Evolutionary conservation across 2,329 filamentous ascomycete species (phyloP).

Genomic region (Corynespora cassiicola): DNA sequence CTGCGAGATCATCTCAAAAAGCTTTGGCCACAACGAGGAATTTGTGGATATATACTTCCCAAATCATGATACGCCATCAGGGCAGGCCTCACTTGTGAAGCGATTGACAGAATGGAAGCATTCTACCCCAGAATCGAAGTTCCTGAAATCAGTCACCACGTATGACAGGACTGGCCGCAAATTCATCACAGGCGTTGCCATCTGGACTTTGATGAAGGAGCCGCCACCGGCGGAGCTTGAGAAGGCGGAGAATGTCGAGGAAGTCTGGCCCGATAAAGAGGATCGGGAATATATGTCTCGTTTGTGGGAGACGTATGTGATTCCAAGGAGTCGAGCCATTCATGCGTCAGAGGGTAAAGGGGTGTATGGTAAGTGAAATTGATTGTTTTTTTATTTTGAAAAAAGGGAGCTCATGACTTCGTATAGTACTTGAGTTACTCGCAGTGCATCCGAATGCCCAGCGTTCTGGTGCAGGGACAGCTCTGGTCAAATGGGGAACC

Average conservation of each 20-base stretch:
- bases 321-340: constrained; percentile 12
- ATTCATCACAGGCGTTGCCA: constrained; percentile 12
- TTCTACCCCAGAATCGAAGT: constrained; percentile 8
- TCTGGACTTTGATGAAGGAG: constrained; percentile 19
- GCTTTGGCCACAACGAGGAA: constrained; percentile 18
- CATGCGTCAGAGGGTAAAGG: constrained; percentile 12
- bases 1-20: constrained; percentile 13
- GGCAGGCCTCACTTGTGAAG: constrained; percentile 9
- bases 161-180: constrained; percentile 2
- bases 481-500: constrained; percentile 20
- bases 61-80: constrained; percentile 13
- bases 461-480: constrained; percentile 18
- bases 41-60: constrained; percentile 20
- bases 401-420: background rate
- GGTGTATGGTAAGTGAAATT: constrained; percentile 14
- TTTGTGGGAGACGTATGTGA: constrained; percentile 18
- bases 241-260: constrained; percentile 12
- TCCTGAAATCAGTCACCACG: constrained; percentile 16
- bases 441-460: constrained; percentile 19
- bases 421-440: constrained; percentile 22
- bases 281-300: constrained; percentile 18
- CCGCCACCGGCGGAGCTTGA: constrained; percentile 14
- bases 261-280: constrained; percentile 16
- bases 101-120: constrained; percentile 16
- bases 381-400: no score